These are phyloP conservation scores for Oryza longistaminata DNA, from an alignment of 176 grass and related monocot species.

Conservation along the genomic window DNA sequence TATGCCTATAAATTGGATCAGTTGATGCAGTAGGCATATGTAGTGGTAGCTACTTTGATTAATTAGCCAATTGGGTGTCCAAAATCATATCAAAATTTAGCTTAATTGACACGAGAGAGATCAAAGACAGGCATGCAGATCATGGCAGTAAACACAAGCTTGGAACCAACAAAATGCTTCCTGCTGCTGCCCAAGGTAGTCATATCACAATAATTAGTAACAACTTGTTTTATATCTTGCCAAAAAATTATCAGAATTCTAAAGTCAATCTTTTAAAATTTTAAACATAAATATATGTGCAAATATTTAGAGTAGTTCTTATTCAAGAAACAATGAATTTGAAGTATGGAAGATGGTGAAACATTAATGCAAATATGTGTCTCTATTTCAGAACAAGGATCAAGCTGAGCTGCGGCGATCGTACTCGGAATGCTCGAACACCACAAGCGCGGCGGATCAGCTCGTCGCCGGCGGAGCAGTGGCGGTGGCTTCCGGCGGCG, in stretches of 20 bases:
- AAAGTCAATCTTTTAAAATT: too few relatives aligned
- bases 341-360: background rate
- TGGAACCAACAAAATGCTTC: background rate
- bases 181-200: background rate
- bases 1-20: constrained; percentile 34
- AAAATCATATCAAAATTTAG: background rate
- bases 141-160: background rate
- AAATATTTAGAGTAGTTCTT: too few relatives aligned
- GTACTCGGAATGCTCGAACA: constrained; percentile 26
- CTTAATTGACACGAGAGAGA: background rate
- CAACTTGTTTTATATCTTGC: too few relatives aligned
- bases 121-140: background rate
- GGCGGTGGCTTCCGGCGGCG: background rate
- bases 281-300: too few relatives aligned
- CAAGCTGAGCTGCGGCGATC: constrained; percentile 26
- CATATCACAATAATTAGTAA: too few relatives aligned
- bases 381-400: constrained; percentile 34
- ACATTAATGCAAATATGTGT: background rate
- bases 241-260: too few relatives aligned
- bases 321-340: too few relatives aligned
- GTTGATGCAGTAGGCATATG: background rate
- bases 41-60: too few relatives aligned
- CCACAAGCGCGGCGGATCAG: background rate
- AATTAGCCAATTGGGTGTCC: background rate
- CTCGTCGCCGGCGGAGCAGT: background rate